Percentiles rank a stretch among this genome's conserved stretches.
Evolutionary conservation across 2,329 filamentous ascomycete genomes (phyloP).

Genomic region (Colletotrichum liriopes): DNA sequence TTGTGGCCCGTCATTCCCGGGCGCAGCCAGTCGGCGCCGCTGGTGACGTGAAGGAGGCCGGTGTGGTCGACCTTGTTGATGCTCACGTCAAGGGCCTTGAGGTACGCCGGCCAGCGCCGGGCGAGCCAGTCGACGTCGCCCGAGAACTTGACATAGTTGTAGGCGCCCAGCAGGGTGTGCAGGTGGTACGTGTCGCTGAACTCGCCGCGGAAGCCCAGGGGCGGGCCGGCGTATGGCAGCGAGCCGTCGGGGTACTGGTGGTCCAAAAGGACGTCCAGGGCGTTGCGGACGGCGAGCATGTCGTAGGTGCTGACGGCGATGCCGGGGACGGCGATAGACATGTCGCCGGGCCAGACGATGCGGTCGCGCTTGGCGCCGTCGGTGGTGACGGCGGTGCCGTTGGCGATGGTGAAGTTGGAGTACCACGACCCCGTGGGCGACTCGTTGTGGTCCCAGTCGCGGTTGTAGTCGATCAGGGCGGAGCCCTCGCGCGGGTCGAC

Average conservation of each 20-base stretch:
- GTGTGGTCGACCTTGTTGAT: constrained; percentile 51
- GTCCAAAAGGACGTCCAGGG: constrained; percentile 60
- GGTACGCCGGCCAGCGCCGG: constrained; percentile 62
- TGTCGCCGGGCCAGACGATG: constrained; percentile 72
- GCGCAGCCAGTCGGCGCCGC: constrained; percentile 67
- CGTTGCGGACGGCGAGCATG: constrained; percentile 61
- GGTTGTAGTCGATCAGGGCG: constrained; percentile 54
- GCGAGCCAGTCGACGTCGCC: constrained; percentile 60
- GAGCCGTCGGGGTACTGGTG: constrained; percentile 59
- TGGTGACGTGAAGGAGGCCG: constrained; percentile 65
- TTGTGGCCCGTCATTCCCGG: constrained; percentile 67
- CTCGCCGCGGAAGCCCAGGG: constrained; percentile 54
- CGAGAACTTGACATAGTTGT: constrained; percentile 65
- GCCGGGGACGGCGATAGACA: constrained; percentile 59
- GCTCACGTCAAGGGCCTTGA: constrained; percentile 53
- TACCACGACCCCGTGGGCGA: constrained; percentile 53
- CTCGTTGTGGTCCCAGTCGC: constrained; percentile 50
- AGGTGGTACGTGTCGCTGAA: constrained; percentile 71
- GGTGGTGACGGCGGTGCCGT: constrained; percentile 53
- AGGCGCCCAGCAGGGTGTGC: constrained; percentile 67
- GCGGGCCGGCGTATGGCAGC: constrained; percentile 66
- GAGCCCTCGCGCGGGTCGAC: constrained; percentile 54
- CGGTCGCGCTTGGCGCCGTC: constrained; percentile 71
- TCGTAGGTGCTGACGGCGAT: constrained; percentile 43
- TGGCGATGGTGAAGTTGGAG: constrained; percentile 51